Evolutionary conservation across 2,329 filamentous ascomycete species (phyloP), one percentile per base, ranked within the genome.

Genomic region (Fusarium chuoi): DNA sequence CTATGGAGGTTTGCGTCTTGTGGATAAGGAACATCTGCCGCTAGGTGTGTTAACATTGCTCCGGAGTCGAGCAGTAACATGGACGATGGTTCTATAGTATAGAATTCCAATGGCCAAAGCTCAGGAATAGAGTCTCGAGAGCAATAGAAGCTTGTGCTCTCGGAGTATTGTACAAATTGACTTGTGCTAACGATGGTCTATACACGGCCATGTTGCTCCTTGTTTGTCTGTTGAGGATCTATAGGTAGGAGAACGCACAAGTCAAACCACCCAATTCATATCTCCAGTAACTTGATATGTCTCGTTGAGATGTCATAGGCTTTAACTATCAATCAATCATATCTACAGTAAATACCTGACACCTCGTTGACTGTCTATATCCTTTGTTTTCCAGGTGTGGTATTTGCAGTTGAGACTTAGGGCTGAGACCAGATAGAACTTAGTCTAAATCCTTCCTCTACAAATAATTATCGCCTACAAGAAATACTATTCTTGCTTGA

Each of bases 61-160:
- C 5, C 49, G 59, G 15, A 57, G 38, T 36, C 44, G 49, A 10
- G 59, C 59, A 17, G 49, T 62, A 2, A 57, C 49, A 1, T 62
- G 59, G 59, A 62, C 59, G 0, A 62, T 56, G 49, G 58, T 62
- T 28, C 14, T 59, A 2, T 59, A 52, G 4, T 7, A 3, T 20
- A 36, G 11, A 9, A 9, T 18, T n/a, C 5, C 9, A 9, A 15
- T 49, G 6, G 11, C 20, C 10, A 12, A 22, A 8, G 5, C 4
- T 30, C 3, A n/a, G 3, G 22, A 13, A n/a, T 33, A 7, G 22
- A 10, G 46, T 9, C 7, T 49, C 3, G 15, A 13, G 15, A 14
- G 7, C 0, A 1, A 13, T n/a, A 0, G 7, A 13, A 3, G 3
- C 2, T 18, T 49, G 15, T 18, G 0, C 6, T 9, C 2, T 49